Evolutionary conservation across 2,329 filamentous ascomycete genomes (phyloP).

Genomic region (Beauveria varroae): DNA sequence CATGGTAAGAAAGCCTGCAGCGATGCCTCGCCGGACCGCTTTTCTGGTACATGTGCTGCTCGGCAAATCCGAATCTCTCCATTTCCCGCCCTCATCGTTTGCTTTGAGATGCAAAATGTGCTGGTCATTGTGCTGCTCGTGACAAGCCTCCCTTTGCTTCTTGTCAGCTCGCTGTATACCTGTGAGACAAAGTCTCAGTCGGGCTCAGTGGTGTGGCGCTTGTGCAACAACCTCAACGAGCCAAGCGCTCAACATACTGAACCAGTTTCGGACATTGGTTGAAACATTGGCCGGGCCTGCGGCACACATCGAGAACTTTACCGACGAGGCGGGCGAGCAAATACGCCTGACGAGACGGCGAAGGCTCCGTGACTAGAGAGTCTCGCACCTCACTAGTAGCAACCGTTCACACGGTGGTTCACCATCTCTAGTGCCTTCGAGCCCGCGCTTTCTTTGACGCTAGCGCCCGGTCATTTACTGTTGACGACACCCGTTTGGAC

Average conservation of each 20-base stretch:
- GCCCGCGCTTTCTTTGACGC: conserved; percentile 42
- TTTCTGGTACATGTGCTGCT: conserved; percentile 20
- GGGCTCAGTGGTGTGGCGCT: conserved; percentile 27
- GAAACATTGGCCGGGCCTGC: conserved; percentile 31
- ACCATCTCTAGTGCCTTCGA: conserved; percentile 37
- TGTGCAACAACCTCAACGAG: conserved; percentile 24
- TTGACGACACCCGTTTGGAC: conserved; percentile 36
- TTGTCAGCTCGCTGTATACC: conserved; percentile 36
- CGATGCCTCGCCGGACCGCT: conserved; percentile 12
- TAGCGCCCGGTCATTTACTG: conserved; percentile 27
- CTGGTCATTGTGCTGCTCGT: conserved; percentile 42
- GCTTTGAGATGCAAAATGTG: conserved; percentile 46
- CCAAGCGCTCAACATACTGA: conserved; percentile 27
- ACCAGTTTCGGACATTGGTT: conserved; percentile 29
- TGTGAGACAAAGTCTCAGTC: conserved; percentile 20
- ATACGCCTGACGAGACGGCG: conserved; percentile 15
- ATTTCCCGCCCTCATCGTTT: conserved; percentile 18
- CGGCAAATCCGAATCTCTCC: conserved; percentile 15
- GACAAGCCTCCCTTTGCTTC: conserved; percentile 36
- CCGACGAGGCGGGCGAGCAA: conserved; percentile 22
- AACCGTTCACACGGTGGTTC: conserved; percentile 34
- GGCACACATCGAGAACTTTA: conserved; percentile 27
- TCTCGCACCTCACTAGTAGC: neutral
- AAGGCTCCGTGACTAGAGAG: conserved; percentile 12
- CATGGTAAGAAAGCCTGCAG: conserved; percentile 24